Conservation (phyloP, 2,329 filamentous ascomycete species). For the Purpureocillium lavendulum region DNA sequence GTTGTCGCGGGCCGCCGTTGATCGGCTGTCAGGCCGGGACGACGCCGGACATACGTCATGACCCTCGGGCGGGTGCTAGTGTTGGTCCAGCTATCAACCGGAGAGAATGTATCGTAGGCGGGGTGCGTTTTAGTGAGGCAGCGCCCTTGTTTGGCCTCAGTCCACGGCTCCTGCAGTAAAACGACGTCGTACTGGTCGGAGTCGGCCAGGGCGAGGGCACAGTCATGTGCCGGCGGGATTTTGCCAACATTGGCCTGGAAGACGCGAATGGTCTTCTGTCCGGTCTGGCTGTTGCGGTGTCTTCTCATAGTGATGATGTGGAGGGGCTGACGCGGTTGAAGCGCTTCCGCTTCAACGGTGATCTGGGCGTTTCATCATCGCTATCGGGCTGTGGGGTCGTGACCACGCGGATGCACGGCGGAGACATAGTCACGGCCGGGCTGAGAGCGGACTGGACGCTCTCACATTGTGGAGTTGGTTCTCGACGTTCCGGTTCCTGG, state of each 20-base stretch:
- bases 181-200: constrained; percentile 8
- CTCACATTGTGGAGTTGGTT: too few species aligned
- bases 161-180: constrained; percentile 10
- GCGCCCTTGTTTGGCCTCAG: constrained; percentile 1
- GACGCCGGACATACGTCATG: constrained; percentile 9
- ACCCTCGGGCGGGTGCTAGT: constrained; percentile 7
- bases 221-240: constrained; percentile 6
- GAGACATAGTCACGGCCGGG: too few species aligned
- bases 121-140: constrained; percentile 7
- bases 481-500: too few species aligned
- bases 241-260: constrained; percentile 10
- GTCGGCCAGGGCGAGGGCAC: constrained; percentile 8
- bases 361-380: not conserved
- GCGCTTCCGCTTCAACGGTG: constrained; percentile 1
- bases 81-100: constrained; percentile 5
- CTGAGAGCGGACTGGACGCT: too few species aligned
- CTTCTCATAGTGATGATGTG: constrained; percentile 1
- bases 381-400: not conserved
- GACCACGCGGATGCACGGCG: too few species aligned
- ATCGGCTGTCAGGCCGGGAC: constrained; percentile 5
- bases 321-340: not conserved
- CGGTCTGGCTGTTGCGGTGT: not conserved
- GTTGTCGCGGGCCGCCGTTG: constrained; percentile 5
- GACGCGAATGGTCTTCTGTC: not conserved
- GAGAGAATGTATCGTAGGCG: constrained; percentile 3